Base-by-base conservation (phyloP, 176 grass and related monocot genomes). In the Oryza meridionalis region DNA sequence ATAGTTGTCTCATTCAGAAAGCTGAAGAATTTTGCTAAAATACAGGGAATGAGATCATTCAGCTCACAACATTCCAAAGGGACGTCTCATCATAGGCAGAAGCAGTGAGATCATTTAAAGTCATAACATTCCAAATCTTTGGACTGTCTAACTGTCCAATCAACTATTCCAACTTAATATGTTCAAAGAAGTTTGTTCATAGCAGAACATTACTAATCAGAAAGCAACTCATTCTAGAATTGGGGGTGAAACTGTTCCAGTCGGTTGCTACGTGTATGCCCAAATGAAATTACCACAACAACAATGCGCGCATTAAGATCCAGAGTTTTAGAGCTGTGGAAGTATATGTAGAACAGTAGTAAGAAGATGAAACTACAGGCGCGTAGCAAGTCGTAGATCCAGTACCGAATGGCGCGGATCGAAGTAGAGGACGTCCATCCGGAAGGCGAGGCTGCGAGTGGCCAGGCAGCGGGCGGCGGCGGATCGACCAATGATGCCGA, bases 391-490 rank as follows among this genome's bases (percentile, higher is more conserved):
- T 29, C 12, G 65, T 59, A 86, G 79, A 87, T 91, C 76, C 51
- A 53, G 73, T 88, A 94, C 92, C 86, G 26, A 43, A 19, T 85
- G 92, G 78, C 87, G 74, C 21, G 93, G 91, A 91, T 98, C 93
- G 74, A 95, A 98, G 82, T 93, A 98, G 77, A 98, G 93, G 55
- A 95, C 96, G 78, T 85, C 93, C 91, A 98, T 98, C 83, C 90
- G 86, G 49, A 98, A 98, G 9, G 96, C 96, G 26, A 98, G 92
- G 85, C 93, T 98, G 69, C 96, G 88, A 21, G 96, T 93, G 9
- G 93, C 91, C 78, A 98, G 93, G 81, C 96, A 93, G 72, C 91
- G 87, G 2, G 96, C 96, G 0, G 93, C 92, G 47, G 96, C 89
- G 5, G 96, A 98, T 4, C 77, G 84, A 0, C 96, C 96, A 32